These are phyloP conservation scores for Fomitopsis serialis DNA, from an alignment of 768 basidiomycete species.

Conservation along the genomic window DNA sequence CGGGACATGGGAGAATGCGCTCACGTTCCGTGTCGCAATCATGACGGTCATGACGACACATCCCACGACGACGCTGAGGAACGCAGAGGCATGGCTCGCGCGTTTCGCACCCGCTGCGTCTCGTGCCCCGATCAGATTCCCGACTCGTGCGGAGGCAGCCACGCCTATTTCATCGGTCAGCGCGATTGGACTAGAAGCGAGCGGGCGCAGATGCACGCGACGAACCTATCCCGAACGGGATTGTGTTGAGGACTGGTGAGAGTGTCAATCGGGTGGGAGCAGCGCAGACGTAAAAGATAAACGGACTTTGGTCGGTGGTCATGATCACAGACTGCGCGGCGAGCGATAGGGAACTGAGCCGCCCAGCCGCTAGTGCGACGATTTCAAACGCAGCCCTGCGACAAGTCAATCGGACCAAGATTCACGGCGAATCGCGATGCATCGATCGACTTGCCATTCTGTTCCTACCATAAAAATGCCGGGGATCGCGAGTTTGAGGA, in stretches of 20 bases:
- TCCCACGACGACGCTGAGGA: conserved; percentile 59
- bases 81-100: conserved; percentile 57
- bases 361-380: conserved; percentile 71
- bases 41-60: conserved; percentile 52
- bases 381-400: conserved; percentile 78
- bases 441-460: conserved; percentile 51
- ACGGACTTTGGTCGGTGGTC: conserved; percentile 70
- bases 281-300: neutral
- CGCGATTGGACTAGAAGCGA: neutral
- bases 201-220: neutral
- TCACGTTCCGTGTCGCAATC: conserved; percentile 51
- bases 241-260: conserved; percentile 55
- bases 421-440: neutral
- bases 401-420: neutral
- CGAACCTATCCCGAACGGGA: conserved; percentile 67
- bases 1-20: conserved; percentile 11
- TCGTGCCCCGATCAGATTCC: conserved; percentile 63
- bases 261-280: neutral
- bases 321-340: conserved; percentile 78
- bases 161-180: conserved; percentile 35
- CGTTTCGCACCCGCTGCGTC: conserved; percentile 46
- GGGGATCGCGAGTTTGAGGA: conserved; percentile 66
- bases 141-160: conserved; percentile 67
- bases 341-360: conserved; percentile 58
- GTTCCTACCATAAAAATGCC: conserved; percentile 78